Conservation (phyloP, 169 alveolate genomes). For the Plasmodium billcollinsi region DNA sequence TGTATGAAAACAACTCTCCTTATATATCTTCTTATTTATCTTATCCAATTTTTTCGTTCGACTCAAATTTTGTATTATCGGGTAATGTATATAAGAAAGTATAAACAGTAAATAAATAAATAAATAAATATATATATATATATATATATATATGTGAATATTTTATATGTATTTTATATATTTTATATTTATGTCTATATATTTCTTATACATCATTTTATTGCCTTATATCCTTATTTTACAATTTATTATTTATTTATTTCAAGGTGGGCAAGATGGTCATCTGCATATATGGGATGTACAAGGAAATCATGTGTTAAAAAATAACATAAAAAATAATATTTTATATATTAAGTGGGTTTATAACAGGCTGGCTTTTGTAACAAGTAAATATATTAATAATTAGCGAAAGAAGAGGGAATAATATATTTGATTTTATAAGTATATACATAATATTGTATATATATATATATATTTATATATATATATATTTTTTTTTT, state of each 20-base stretch:
- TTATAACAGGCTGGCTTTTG: conserved; percentile 57
- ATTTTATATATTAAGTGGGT: conserved; percentile 63
- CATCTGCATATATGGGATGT: conserved; percentile 51
- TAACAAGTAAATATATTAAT: conserved; percentile 51
- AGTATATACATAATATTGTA: neutral
- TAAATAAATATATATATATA: neutral
- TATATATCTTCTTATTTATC: conserved; percentile 7
- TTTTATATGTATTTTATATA: neutral
- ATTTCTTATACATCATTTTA: neutral
- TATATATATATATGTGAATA: neutral
- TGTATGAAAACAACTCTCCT: conserved; percentile 26
- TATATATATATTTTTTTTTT: conserved; percentile 14
- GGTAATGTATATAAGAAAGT: conserved; percentile 4
- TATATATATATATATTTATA: too few species aligned
- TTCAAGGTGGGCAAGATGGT: conserved; percentile 68
- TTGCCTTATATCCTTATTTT: neutral
- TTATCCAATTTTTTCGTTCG: conserved; percentile 62
- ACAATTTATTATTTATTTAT: neutral
- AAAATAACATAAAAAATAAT: conserved; percentile 46
- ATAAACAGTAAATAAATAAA: neutral
- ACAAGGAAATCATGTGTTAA: conserved; percentile 40
- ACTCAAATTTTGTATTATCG: conserved; percentile 59
- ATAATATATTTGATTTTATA: neutral
- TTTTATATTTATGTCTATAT: neutral
- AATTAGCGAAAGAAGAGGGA: neutral